Percentiles rank a stretch among this genome's conserved stretches.
Evolutionary conservation across 352 stramenopile genomes (phyloP).

Genomic region (Pythium brassicae): DNA sequence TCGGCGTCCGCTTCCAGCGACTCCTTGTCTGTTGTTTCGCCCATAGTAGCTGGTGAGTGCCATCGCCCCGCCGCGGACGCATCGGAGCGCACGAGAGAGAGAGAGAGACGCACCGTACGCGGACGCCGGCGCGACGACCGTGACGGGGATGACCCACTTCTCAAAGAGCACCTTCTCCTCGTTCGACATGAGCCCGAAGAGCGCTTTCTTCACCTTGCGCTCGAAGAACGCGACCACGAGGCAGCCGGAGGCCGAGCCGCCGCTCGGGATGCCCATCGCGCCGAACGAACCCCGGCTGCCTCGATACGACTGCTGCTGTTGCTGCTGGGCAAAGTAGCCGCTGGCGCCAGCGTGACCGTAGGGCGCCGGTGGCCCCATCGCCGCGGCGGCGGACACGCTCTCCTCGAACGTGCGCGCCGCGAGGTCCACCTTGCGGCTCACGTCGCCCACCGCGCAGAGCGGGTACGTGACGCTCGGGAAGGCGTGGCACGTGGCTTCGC

Average conservation of each 20-base stretch:
- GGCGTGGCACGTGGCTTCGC: conserved; percentile 67
- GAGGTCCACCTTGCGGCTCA: conserved; percentile 74
- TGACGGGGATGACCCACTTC: conserved; percentile 75
- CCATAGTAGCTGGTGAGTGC: conserved; percentile 31
- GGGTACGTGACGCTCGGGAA: conserved; percentile 79
- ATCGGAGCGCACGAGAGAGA: no score
- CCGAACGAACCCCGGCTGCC: conserved; percentile 7
- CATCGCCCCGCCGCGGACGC: no score
- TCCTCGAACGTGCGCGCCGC: conserved; percentile 63
- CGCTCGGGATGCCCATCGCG: conserved; percentile 16
- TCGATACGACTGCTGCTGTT: conserved; percentile 23
- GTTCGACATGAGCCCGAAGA: conserved; percentile 83
- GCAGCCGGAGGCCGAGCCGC: conserved; percentile 25
- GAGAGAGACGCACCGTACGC: conserved; percentile 30
- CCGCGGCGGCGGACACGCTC: conserved; percentile 17
- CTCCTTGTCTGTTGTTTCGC: conserved; percentile 41
- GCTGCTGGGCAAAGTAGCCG: conserved; percentile 12
- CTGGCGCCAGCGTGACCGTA: conserved; percentile 13
- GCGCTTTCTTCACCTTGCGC: conserved; percentile 74
- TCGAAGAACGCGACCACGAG: conserved; percentile 78
- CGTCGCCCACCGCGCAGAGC: conserved; percentile 70
- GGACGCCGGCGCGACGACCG: conserved; percentile 39
- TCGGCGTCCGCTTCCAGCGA: conserved; percentile 55
- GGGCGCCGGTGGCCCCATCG: conserved; percentile 8
- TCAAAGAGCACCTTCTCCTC: conserved; percentile 85